A percentile compares a stretch with the other conserved stretches of the same genome.
These are phyloP conservation scores for Backusella parvicylindrica DNA, from an alignment of 192 early-diverging fungal genomes.

Conservation along the genomic window DNA sequence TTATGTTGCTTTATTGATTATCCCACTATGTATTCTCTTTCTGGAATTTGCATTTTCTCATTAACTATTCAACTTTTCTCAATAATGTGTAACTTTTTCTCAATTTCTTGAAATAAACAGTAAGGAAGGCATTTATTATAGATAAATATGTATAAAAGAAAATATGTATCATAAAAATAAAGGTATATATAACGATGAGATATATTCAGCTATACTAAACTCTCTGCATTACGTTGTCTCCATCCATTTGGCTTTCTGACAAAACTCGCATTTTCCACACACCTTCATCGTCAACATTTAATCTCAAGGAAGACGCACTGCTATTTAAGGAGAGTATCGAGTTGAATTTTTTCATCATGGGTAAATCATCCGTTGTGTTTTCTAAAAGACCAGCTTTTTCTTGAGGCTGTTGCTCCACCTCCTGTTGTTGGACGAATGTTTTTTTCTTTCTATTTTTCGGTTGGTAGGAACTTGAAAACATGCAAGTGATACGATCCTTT, in stretches of 20 bases:
- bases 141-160: background rate
- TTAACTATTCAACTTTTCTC: too few species aligned
- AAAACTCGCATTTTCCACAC: background rate
- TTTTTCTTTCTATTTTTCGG: background rate
- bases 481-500: slow-evolving; percentile 53
- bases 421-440: background rate
- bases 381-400: background rate
- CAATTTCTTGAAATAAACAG: too few species aligned
- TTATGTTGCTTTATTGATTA: too few species aligned
- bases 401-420: background rate
- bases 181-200: background rate
- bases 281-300: background rate
- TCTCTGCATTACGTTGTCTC: background rate
- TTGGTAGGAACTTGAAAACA: slow-evolving; percentile 46
- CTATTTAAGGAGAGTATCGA: background rate
- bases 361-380: background rate
- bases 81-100: too few species aligned
- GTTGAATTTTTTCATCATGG: background rate
- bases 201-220: background rate
- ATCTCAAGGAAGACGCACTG: background rate
- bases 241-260: background rate
- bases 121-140: background rate
- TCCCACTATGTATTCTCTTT: too few species aligned
- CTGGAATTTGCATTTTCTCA: too few species aligned
- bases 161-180: background rate